Base-by-base conservation (phyloP, 73 alveolate genomes). In the Breviolum minutum region DNA sequence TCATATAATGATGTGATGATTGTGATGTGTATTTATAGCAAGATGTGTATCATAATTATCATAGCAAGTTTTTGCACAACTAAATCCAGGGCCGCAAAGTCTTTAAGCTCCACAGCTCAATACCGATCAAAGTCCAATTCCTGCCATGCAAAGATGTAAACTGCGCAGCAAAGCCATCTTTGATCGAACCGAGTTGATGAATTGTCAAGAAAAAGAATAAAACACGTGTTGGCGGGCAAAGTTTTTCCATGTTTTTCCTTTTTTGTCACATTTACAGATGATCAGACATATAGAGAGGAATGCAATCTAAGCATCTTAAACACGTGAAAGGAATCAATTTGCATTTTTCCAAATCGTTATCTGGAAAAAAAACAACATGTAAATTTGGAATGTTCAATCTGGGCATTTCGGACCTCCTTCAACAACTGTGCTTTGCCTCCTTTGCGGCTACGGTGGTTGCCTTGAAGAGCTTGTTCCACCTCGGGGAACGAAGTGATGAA, bases 391-490 rank as follows among this genome's bases (percentile, higher is more conserved):
- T 68, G 77, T 68, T 40, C 54, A 40, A 40, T 40, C 54, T 40
- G 54, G 54, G 54, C 54, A 40, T 40, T 40, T 11, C 26, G 81
- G 63, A 1, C 91, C 91, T 82, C 61, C 74, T 82, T 54, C 91
- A 82, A 6, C n/a, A 82, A 60, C 54, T 60, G 91, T 40, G 61
- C 54, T 24, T 82, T 82, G 74, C 91, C 69, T 5, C 73, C 73
- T 24, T 82, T 82, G 8, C 54, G 54, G 54, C 54, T 40, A 40
- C 91, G 91, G n/a, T 60, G 91, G 24, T 82, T 48, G 60, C 91
- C 73, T 4, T 82, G 91, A 14, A 82, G 54, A 60, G 91, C 91
- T 61, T 61, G 91, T 22, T 82, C 91, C 73, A 82, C 91, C 91
- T 82, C 7, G 86, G 86, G 24, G 63, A n/a, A 77, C 14, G 63